These are phyloP conservation scores for Umbilicus rupestris DNA, from an alignment of 164 flowering plant genomes.

Conservation along the genomic window DNA sequence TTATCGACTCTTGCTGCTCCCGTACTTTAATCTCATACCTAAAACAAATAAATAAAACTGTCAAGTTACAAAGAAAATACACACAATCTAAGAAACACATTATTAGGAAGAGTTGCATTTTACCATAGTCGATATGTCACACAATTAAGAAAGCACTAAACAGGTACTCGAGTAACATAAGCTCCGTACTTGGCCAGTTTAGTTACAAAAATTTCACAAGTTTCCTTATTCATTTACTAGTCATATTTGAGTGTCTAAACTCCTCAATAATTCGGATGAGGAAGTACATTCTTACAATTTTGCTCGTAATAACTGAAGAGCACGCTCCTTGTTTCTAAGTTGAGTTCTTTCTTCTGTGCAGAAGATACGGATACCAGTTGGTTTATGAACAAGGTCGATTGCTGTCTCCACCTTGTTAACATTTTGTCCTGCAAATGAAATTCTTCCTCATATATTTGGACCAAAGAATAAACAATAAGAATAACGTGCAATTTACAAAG, in stretches of 20 bases:
- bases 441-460: not conserved
- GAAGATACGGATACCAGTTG: conserved; percentile 95
- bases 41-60: conserved; percentile 14
- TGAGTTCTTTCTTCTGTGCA: conserved; percentile 97
- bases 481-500: not conserved
- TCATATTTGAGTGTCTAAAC: not conserved
- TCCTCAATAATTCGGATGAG: not conserved
- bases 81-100: not conserved
- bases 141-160: no score
- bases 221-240: not conserved
- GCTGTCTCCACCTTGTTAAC: conserved; percentile 99
- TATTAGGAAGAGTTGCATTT: no score
- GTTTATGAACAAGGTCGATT: conserved; percentile 87
- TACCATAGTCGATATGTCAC: no score
- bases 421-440: conserved; percentile 83
- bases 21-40: conserved; percentile 91
- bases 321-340: conserved; percentile 66
- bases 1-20: conserved; percentile 71
- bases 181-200: no score
- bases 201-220: no score
- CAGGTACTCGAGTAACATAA: no score
- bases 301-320: conserved; percentile 83
- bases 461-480: not conserved
- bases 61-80: conserved; percentile 9
- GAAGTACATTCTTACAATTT: conserved; percentile 58